Evolutionary conservation across 2,329 filamentous ascomycete species (phyloP).

Genomic region (Teratosphaeria gauchensis): DNA sequence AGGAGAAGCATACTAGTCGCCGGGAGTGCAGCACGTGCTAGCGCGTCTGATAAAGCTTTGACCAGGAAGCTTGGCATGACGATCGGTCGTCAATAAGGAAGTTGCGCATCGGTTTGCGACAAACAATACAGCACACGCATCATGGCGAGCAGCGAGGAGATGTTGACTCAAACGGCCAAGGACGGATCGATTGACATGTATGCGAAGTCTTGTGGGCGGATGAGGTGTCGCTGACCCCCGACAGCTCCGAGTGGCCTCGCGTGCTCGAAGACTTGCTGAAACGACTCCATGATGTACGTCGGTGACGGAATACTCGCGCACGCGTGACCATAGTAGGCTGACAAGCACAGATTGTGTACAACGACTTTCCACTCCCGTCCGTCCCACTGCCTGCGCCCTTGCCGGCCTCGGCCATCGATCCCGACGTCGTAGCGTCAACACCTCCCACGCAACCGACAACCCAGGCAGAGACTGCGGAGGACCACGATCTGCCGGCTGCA

Average conservation of each 20-base stretch:
- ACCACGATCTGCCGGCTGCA: slow-evolving; percentile 13
- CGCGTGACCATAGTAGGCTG: slow-evolving; percentile 1
- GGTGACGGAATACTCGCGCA: slow-evolving; percentile 2
- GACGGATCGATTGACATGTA: slow-evolving; percentile 52
- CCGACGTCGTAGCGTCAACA: slow-evolving; percentile 23
- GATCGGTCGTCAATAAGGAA: not conserved
- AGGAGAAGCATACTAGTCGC: too few relatives aligned
- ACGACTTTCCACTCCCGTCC: slow-evolving; percentile 64
- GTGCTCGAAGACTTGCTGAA: slow-evolving; percentile 56
- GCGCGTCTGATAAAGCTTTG: not conserved
- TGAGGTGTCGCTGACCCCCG: slow-evolving; percentile 19
- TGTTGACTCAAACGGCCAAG: slow-evolving; percentile 47
- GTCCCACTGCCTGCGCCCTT: slow-evolving; percentile 41
- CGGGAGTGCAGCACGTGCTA: not conserved
- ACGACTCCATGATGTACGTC: slow-evolving; percentile 55
- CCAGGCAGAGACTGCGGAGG: slow-evolving; percentile 10
- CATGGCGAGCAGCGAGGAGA: slow-evolving; percentile 34
- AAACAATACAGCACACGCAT: slow-evolving; percentile 1
- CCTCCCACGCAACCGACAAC: slow-evolving; percentile 27
- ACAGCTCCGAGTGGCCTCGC: slow-evolving; percentile 60
- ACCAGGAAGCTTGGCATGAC: not conserved
- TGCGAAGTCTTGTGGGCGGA: slow-evolving; percentile 20
- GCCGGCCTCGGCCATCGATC: slow-evolving; percentile 28
- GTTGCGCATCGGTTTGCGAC: slow-evolving; percentile 16
- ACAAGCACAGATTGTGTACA: slow-evolving; percentile 55